Conservation (phyloP, 208 protist genomes). For the Balamuthia mandrillaris region DNA sequence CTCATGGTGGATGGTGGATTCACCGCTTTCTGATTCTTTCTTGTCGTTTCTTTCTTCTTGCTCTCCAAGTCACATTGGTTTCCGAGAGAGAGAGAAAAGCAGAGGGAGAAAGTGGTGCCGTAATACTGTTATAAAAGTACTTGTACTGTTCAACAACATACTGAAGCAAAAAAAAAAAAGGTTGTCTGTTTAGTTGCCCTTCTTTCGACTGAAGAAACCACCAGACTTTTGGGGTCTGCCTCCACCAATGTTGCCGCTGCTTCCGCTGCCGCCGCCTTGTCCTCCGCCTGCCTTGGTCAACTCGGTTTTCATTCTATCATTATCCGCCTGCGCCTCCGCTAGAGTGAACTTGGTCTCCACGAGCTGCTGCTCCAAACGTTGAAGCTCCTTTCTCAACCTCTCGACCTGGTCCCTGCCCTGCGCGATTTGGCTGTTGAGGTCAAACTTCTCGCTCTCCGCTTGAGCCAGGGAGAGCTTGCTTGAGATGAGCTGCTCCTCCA, state of each 20-base stretch:
- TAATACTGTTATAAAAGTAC: background rate
- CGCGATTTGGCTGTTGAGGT: background rate
- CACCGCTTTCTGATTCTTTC: too few species aligned
- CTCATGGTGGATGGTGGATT: constrained; percentile 39
- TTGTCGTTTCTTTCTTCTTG: too few species aligned
- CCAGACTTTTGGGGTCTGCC: background rate
- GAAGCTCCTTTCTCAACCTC: background rate
- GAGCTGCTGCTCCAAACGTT: background rate
- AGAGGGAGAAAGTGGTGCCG: background rate
- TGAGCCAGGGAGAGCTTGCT: background rate
- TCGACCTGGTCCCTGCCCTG: background rate
- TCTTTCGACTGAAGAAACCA: background rate
- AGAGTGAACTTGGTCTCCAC: background rate
- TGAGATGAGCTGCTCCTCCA: background rate
- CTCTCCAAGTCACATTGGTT: background rate
- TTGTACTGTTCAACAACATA: background rate
- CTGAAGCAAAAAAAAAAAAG: background rate
- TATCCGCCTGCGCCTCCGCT: background rate
- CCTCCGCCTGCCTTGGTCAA: background rate
- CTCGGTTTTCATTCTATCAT: background rate
- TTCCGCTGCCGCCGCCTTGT: background rate
- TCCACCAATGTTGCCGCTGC: background rate
- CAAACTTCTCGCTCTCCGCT: background rate
- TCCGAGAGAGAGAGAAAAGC: background rate
- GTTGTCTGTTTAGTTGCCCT: background rate